phyloP scores from a whole-genome alignment of 306 rosid species.

The Vicia sativa region DNA sequence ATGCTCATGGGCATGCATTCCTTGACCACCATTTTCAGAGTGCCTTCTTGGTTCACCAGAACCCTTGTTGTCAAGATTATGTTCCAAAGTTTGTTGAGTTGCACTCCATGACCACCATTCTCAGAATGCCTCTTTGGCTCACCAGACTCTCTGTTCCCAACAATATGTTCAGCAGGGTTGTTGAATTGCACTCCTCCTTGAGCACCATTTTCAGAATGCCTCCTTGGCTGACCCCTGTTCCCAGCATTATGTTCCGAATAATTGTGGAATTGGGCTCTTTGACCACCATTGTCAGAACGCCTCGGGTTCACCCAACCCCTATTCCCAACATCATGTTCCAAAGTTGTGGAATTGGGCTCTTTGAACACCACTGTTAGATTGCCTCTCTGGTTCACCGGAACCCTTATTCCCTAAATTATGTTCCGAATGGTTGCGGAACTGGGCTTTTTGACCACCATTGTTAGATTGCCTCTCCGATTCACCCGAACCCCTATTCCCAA shows the following conservation, averaged over 20 bases:
- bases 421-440: constrained; percentile 53
- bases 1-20: constrained; percentile 56
- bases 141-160: constrained; percentile 47
- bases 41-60: constrained; percentile 52
- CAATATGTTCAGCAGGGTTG: constrained; percentile 53
- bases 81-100: constrained; percentile 53
- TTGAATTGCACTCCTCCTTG: constrained; percentile 54
- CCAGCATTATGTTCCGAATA: constrained; percentile 59
- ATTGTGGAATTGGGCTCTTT: constrained; percentile 51
- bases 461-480: constrained; percentile 58
- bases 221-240: constrained; percentile 46
- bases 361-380: constrained; percentile 45
- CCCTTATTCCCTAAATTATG: constrained; percentile 51
- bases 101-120: constrained; percentile 58
- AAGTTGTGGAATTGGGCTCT: constrained; percentile 51
- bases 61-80: constrained; percentile 50
- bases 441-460: constrained; percentile 39
- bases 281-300: constrained; percentile 60
- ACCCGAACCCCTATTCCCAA: constrained; percentile 47
- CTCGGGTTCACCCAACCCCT: constrained; percentile 51
- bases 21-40: constrained; percentile 63
- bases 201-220: constrained; percentile 46
- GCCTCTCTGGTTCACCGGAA: constrained; percentile 52
- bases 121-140: constrained; percentile 58
- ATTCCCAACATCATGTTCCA: constrained; percentile 59